These are phyloP conservation scores for Herpetomonas samuelpessoai DNA, from an alignment of 208 protist species.

Conservation along the genomic window DNA sequence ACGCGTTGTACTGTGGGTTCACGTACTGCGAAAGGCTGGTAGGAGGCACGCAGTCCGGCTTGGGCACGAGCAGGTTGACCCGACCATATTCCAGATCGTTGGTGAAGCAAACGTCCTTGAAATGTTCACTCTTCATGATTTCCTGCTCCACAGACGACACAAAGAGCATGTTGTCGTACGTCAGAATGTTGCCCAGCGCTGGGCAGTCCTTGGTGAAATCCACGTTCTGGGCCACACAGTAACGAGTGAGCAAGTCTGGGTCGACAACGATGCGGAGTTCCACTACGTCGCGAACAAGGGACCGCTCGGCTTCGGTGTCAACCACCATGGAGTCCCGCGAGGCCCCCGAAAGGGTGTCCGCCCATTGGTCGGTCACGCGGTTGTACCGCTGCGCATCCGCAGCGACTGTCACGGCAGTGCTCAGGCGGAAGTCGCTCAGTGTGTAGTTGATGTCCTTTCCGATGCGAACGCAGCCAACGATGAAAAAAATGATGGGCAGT, in stretches of 20 bases:
- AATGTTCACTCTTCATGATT: constrained; percentile 2
- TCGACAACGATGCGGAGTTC: constrained; percentile 24
- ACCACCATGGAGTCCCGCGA: constrained; percentile 2
- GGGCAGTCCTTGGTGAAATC: constrained; percentile 5
- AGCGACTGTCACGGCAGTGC: constrained; percentile 14
- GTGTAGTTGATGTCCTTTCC: constrained; percentile 14
- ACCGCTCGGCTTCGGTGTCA: constrained; percentile 9
- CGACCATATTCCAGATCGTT: constrained; percentile 32
- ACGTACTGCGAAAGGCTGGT: constrained; percentile 13
- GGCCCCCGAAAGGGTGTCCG: constrained; percentile 11
- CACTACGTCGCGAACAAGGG: constrained; percentile 19
- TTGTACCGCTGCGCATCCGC: constrained; percentile 14
- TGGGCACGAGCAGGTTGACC: neutral
- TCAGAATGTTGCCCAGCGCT: constrained; percentile 12
- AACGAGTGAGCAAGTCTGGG: constrained; percentile 7
- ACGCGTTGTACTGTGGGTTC: constrained; percentile 22
- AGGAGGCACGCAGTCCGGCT: constrained; percentile 27
- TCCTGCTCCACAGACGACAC: constrained; percentile 4
- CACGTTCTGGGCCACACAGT: constrained; percentile 1
- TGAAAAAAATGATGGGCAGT: constrained; percentile 32
- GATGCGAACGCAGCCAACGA: constrained; percentile 27
- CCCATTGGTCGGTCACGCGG: constrained; percentile 16
- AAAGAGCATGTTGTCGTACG: constrained; percentile 9
- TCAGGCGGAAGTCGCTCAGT: constrained; percentile 39
- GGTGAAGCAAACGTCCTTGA: constrained; percentile 36